phyloP scores from a whole-genome alignment of 441 rosid genomes.

The Breynia disticha region DNA sequence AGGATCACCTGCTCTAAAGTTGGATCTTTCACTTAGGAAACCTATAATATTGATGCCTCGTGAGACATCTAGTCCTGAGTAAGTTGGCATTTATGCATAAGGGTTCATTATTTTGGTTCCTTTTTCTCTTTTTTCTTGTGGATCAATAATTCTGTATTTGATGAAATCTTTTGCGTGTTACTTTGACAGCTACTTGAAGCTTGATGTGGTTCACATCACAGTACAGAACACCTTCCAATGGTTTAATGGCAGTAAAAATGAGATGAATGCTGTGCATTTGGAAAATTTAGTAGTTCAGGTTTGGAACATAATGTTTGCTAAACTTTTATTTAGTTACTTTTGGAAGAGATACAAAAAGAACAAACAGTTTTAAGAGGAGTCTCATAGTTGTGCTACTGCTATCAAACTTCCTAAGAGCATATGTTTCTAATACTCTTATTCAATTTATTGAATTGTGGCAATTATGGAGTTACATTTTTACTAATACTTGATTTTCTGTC shows the following conservation, averaged over 20 bases:
- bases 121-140: neutral
- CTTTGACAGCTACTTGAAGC: slow-evolving; percentile 77
- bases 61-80: slow-evolving; percentile 82
- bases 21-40: slow-evolving; percentile 82
- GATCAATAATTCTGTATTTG: neutral
- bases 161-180: neutral
- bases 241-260: slow-evolving; percentile 70
- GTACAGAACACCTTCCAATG: slow-evolving; percentile 78
- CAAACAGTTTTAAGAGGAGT: neutral
- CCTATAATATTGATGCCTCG: slow-evolving; percentile 99
- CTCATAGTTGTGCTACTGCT: neutral
- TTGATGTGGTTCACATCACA: slow-evolving; percentile 94
- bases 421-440: neutral
- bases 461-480: neutral
- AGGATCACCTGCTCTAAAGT: slow-evolving; percentile 93
- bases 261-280: slow-evolving; percentile 76
- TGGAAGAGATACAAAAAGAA: too few relatives aligned
- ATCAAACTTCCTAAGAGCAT: neutral
- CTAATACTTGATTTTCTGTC: neutral
- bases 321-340: too few relatives aligned
- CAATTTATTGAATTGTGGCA: slow-evolving; percentile 3
- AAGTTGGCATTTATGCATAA: slow-evolving; percentile 29
- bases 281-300: slow-evolving; percentile 79
- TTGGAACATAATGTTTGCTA: slow-evolving; percentile 8
- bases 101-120: slow-evolving; percentile 1